Conservation (phyloP, 805 yeast genomes). For the Torulaspora maleeae region DNA sequence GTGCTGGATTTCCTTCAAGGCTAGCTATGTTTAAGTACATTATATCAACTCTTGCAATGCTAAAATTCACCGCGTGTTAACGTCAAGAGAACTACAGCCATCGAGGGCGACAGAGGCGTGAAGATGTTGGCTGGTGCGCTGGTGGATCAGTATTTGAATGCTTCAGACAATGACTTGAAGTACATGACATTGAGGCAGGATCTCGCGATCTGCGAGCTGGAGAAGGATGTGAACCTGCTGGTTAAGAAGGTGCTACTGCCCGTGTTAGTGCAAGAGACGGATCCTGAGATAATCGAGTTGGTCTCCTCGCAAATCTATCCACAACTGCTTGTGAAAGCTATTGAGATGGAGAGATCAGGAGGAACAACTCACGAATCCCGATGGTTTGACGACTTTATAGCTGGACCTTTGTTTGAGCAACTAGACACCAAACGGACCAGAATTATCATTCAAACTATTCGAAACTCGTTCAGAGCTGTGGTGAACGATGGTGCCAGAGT, state of each 20-base stretch:
- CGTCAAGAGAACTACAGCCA: not conserved
- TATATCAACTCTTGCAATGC: not conserved
- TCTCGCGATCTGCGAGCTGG: constrained; percentile 70
- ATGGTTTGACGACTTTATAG: constrained; percentile 13
- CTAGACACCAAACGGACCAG: constrained; percentile 6
- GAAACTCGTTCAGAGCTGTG: constrained; percentile 13
- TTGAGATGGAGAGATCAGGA: constrained; percentile 32
- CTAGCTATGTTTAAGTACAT: not conserved
- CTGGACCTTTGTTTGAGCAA: constrained; percentile 9
- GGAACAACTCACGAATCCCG: not conserved
- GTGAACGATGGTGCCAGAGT: not conserved
- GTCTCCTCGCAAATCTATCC: constrained; percentile 47
- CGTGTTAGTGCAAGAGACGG: constrained; percentile 42
- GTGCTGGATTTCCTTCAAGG: constrained; percentile 14
- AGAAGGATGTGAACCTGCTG: constrained; percentile 55
- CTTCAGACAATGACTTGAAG: constrained; percentile 28
- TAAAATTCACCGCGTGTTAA: not conserved
- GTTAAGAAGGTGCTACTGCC: constrained; percentile 46
- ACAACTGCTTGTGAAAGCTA: constrained; percentile 37
- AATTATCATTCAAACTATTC: constrained; percentile 17
- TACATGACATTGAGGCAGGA: constrained; percentile 79
- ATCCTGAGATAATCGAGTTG: constrained; percentile 42
- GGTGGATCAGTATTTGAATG: constrained; percentile 17
- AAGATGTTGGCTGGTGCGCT: constrained; percentile 12
- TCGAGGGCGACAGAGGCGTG: not conserved